Evolutionary conservation across 495 filamentous ascomycete genomes (phyloP).

Genomic region (Gamarada debralockiae): DNA sequence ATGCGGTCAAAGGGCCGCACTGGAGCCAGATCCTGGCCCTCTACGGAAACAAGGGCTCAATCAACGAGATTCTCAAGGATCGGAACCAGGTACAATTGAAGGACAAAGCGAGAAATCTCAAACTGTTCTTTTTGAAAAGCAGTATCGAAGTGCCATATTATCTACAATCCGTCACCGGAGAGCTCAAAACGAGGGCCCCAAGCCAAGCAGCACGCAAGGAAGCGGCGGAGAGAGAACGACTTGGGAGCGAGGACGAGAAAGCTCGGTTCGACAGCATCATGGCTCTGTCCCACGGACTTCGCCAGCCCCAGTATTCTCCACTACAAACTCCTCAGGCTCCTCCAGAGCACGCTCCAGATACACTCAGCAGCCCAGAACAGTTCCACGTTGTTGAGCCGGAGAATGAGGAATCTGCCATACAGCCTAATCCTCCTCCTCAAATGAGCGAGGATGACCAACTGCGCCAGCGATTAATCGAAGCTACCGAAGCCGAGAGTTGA

Average conservation of each 20-base stretch:
- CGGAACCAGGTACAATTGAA: slow-evolving; percentile 94
- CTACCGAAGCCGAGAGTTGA: neutral
- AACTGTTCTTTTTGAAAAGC: slow-evolving; percentile 92
- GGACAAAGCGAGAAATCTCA: slow-evolving; percentile 92
- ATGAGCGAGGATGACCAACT: slow-evolving; percentile 2
- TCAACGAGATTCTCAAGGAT: slow-evolving; percentile 85
- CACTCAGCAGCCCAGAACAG: neutral
- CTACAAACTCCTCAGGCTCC: neutral
- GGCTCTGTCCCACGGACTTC: slow-evolving; percentile 37
- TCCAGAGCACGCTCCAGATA: neutral
- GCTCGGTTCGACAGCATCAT: slow-evolving; percentile 71
- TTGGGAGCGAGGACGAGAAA: slow-evolving; percentile 65
- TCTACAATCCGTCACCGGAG: slow-evolving; percentile 85
- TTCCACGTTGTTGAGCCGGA: slow-evolving; percentile 16
- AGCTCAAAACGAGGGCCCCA: slow-evolving; percentile 88
- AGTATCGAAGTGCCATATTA: slow-evolving; percentile 91
- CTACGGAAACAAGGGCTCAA: slow-evolving; percentile 77
- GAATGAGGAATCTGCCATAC: neutral
- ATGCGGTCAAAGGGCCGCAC: slow-evolving; percentile 88
- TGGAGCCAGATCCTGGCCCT: slow-evolving; percentile 93
- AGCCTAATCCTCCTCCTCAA: too few relatives aligned
- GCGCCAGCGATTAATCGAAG: neutral
- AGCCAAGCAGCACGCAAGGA: slow-evolving; percentile 77
- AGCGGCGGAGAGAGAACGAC: slow-evolving; percentile 65
- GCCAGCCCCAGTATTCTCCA: neutral